phyloP scores from a whole-genome alignment of 768 basidiomycete species.

The Boletus sp. region DNA sequence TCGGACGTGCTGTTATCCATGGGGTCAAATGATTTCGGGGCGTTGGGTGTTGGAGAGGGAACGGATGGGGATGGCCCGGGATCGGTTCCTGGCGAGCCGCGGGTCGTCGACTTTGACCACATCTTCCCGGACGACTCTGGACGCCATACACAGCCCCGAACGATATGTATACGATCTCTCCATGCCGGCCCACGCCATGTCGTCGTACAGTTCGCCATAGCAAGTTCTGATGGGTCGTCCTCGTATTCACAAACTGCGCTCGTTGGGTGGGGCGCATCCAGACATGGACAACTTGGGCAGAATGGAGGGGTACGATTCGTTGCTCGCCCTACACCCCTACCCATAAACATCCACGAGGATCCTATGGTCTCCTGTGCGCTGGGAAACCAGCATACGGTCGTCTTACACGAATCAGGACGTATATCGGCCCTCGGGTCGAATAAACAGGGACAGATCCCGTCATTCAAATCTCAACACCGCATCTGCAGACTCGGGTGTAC shows the following conservation, averaged over 20 bases:
- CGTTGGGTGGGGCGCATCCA: conserved; percentile 78
- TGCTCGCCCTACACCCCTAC: conserved; percentile 33
- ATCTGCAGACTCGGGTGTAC: conserved; percentile 52
- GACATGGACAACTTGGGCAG: conserved; percentile 81
- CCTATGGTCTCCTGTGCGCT: conserved; percentile 35
- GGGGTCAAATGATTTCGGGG: conserved; percentile 84
- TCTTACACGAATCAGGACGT: conserved; percentile 43
- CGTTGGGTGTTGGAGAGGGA: conserved; percentile 56
- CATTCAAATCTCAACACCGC: conserved; percentile 24
- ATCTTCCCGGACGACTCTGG: conserved; percentile 36
- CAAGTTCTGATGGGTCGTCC: conserved; percentile 19
- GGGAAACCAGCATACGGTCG: conserved; percentile 54
- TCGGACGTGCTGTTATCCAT: conserved; percentile 67
- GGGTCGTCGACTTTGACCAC: conserved; percentile 13
- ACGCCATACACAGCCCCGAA: conserved; percentile 16
- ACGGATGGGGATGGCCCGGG: not conserved
- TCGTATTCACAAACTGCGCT: conserved; percentile 32
- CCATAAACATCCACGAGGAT: conserved; percentile 28
- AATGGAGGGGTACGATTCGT: conserved; percentile 9
- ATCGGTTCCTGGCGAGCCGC: conserved; percentile 2
- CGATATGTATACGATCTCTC: conserved; percentile 41
- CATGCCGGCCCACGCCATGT: conserved; percentile 73
- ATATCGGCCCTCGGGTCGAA: conserved; percentile 64
- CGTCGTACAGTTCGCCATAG: conserved; percentile 41
- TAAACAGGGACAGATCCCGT: conserved; percentile 60